Base-by-base conservation (phyloP, 257 asterid species). In the Solanum pennellii region DNA sequence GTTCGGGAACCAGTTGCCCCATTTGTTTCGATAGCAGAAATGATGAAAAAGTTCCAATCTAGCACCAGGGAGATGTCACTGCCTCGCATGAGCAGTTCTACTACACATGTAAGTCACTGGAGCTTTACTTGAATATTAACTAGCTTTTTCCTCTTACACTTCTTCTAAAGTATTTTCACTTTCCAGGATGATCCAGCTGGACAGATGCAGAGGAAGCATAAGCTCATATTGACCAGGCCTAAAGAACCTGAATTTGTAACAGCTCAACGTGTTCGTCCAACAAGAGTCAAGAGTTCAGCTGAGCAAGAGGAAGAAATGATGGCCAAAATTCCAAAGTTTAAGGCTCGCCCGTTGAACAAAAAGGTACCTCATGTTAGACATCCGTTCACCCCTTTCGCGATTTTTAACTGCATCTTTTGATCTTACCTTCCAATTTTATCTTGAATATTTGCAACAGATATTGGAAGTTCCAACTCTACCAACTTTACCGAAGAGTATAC, bases 181-280 rank as follows among this genome's bases (percentile, higher is more conserved):
- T 31, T 37, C 39, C 88, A 89, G 92, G 91, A 75, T 77, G 89
- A 15, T 87, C 59, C 87, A 44, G 86, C 90, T 69, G 89, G 88
- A 87, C 18, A 86, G 84, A 45, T 83, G 83, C 91, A 76, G 87
- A 84, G 84, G 85, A 97, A 90, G 92, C 85, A 94, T 83, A 96
- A 94, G 92, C 97, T 97, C 65, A 93, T 92, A 62, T 92, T 97
- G 84, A 95, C 99, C 44, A 94, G 96, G 93, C 99, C 99, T 3
- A 97, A 95, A 89, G 93, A 96, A 80, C 99, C 99, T 33, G 99
- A 95, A 85, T 92, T 95, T 82, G 97, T 91, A 90, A 97, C 99
- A 84, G 91, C 99, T 72, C 99, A 97, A 71, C 94, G 99, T 29
- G 93, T 87, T 41, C 98, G 99, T 79, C 88, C 96, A 41, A 91